Evolutionary conservation across 2,329 filamentous ascomycete species (phyloP), one percentile per base, ranked within the genome.

Genomic region (Fonsecaea nubica): DNA sequence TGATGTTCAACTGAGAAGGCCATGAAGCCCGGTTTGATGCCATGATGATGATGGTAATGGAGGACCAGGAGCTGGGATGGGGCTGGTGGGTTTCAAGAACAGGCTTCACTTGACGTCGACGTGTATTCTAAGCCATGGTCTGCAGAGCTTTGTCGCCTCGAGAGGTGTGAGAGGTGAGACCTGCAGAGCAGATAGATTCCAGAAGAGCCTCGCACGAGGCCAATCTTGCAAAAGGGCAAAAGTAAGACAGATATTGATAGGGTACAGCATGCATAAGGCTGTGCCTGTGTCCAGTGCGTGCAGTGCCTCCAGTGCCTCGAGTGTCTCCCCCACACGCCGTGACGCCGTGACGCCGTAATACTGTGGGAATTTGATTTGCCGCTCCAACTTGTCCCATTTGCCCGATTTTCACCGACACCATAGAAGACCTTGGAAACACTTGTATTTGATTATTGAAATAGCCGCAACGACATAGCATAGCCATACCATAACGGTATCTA

Each of bases 311-410:
- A 2, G 25, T 25, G 25, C 25, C 2, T 25, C 0, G 25, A 25
- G 25, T 25, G 25, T 25, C 25, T 50, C 18, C 45, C 40, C 45
- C 45, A 50, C 45, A 50, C 9, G 18, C 18, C 25, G 25, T 25
- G 25, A 50, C 9, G 18, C 18, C 25, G 25, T 25, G 25, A 25
- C 25, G 25, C 25, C 25, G 25, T 25, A 25, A 25, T 13, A 21
- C 45, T 6, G 9, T 50, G 45, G 45, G 45, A 21, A 50, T 50
- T 50, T 21, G 8, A 50, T 60, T 52, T 33, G 21, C 50, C 30
- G 32, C 40, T 32, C 18, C 15, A 32, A 48, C 18, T 38, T 40
- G 33, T 53, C 58, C 58, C 58, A 48, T 25, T 62, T 33, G 48
- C 18, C 58, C 58, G 58, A 42, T 32, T 50, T 21, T 25, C 45